These are phyloP conservation scores for Penicillium macrosclerotiorum DNA, from an alignment of 495 filamentous ascomycete genomes.

Conservation along the genomic window DNA sequence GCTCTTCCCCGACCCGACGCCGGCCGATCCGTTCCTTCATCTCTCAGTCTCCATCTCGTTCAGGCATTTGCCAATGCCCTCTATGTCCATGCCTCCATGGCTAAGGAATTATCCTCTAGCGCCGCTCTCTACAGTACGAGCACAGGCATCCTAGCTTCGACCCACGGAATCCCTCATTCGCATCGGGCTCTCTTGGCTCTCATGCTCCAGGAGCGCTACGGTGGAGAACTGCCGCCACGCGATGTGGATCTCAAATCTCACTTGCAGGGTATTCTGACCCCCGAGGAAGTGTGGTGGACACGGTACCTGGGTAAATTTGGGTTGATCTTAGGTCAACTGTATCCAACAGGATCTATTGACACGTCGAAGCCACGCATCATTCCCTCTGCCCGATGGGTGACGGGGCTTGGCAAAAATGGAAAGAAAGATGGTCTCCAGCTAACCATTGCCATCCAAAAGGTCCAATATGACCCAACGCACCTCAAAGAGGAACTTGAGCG, in stretches of 20 bases:
- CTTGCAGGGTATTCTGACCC: slow-evolving; percentile 45
- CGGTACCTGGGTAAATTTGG: slow-evolving; percentile 53
- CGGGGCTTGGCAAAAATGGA: slow-evolving; percentile 25
- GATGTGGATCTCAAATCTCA: slow-evolving; percentile 48
- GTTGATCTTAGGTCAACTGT: slow-evolving; percentile 24
- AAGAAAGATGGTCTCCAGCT: slow-evolving; percentile 27
- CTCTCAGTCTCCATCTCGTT: slow-evolving; percentile 46
- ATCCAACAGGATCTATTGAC: slow-evolving; percentile 28
- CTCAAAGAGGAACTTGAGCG: slow-evolving; percentile 27
- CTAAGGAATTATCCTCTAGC: slow-evolving; percentile 55
- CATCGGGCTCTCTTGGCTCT: slow-evolving; percentile 70
- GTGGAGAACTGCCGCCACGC: slow-evolving; percentile 56
- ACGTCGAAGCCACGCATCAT: slow-evolving; percentile 28
- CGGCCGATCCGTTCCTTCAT: slow-evolving; percentile 25
- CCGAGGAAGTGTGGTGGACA: slow-evolving; percentile 58
- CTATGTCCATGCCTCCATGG: slow-evolving; percentile 49
- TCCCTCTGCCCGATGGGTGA: slow-evolving; percentile 24
- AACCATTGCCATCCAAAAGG: slow-evolving; percentile 27
- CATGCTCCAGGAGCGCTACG: slow-evolving; percentile 75
- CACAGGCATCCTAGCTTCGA: slow-evolving; percentile 59
- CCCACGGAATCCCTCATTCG: slow-evolving; percentile 71
- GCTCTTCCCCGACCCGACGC: slow-evolving; percentile 38
- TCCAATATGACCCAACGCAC: slow-evolving; percentile 26
- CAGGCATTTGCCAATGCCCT: slow-evolving; percentile 51
- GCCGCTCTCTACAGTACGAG: slow-evolving; percentile 72